Base-by-base conservation (phyloP, 139 green algal genomes). In the Chlamydomonas incerta region DNA sequence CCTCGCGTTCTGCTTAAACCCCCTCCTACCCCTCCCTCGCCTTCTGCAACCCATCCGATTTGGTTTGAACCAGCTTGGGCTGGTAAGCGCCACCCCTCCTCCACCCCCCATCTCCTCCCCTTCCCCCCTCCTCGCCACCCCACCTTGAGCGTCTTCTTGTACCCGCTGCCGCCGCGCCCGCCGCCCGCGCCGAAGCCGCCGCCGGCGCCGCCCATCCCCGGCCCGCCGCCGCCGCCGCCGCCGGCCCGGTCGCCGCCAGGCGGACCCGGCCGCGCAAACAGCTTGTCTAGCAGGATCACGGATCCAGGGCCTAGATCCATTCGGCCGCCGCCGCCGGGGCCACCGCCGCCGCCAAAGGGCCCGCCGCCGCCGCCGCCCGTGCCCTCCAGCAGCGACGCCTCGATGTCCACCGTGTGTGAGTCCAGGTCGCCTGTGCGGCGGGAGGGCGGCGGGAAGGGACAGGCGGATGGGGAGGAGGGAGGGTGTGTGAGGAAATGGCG, bases 331-430 rank as follows among this genome's bases (percentile, higher is more conserved):
- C 10, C 57, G 35, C 77, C 77, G 35, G 23, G 33, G 57, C 62
- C 77, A 41, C 34, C 17, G 37, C 41, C 63, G 26, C 75, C 75
- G n/a, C 13, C 31, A 2, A 37, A 68, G 62, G 62, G 17, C 23
- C 60, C 70, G 35, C 77, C 77, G 26, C 28, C 47, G 28, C 31
- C 9, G n/a, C 52, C 18, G 20, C 26, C 35, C 63, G 75, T 46
- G 34, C 63, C 77, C 33, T 74, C 63, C 46, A 83, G 77, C 41
- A 73, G 62, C 58, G 77, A 28, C 21, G 77, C 28, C 24, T 83
- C 77, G 37, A 83, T 83, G 29, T 83, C 77, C 77, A 83, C 77
- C 28, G 47, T 74, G n/a, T 52, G 71, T 4, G 37, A 29, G 77
- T 83, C 77, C 63, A 83, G 68, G 55, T 66, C 41, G 18, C 77